These are phyloP conservation scores for Ilex paraguariensis DNA, from an alignment of 305 asterid genomes.

Conservation along the genomic window DNA sequence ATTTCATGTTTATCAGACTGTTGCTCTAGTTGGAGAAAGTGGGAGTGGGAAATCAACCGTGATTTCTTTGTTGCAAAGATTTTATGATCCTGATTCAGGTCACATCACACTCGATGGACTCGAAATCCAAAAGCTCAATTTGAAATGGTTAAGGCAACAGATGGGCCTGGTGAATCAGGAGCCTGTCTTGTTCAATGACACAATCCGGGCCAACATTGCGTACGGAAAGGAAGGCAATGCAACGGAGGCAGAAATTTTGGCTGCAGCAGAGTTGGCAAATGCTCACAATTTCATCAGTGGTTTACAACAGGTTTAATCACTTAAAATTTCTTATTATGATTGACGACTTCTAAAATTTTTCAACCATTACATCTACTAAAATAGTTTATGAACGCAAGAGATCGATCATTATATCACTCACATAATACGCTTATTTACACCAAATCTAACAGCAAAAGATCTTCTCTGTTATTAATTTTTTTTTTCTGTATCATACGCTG, in stretches of 20 bases:
- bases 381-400: no score
- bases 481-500: no score
- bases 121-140: conserved; percentile 40
- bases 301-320: conserved; percentile 37
- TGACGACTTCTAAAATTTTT: no score
- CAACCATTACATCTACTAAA: no score
- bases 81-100: conserved; percentile 53
- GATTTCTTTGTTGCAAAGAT: conserved; percentile 46
- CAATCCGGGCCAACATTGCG: conserved; percentile 34
- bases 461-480: no score
- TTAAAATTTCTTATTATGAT: no score
- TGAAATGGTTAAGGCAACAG: conserved; percentile 72
- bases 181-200: conserved; percentile 36
- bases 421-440: no score
- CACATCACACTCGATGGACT: conserved; percentile 46
- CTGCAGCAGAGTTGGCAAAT: conserved; percentile 62
- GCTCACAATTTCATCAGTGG: conserved; percentile 66
- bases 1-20: background rate
- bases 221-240: conserved; percentile 56
- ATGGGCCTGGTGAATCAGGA: conserved; percentile 80
- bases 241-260: conserved; percentile 46
- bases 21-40: conserved; percentile 38
- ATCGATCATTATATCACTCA: no score
- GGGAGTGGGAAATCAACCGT: conserved; percentile 80
- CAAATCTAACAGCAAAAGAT: no score